Evolutionary conservation across 352 stramenopile genomes (phyloP).

Genomic region (Pythium myriotylum): DNA sequence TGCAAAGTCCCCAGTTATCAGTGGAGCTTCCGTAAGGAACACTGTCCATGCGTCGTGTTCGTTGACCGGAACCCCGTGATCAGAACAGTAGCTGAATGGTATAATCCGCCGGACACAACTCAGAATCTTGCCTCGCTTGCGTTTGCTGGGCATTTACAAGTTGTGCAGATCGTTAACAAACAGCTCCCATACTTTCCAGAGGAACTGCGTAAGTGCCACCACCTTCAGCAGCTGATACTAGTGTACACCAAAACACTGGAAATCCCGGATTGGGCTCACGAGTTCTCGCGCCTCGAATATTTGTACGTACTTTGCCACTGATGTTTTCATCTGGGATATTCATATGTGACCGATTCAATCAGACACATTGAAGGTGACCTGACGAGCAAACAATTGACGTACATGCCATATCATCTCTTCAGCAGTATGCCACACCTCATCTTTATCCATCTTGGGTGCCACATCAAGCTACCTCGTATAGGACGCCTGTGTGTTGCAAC

Average conservation of each 20-base stretch:
- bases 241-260: conserved; percentile 30
- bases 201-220: conserved; percentile 19
- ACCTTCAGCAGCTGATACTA: conserved; percentile 32
- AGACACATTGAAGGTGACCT: conserved; percentile 23
- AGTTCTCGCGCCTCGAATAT: conserved; percentile 15
- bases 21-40: conserved; percentile 19
- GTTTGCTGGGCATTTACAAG: conserved; percentile 20
- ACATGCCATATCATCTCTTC: conserved; percentile 15
- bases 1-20: conserved; percentile 21
- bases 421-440: conserved; percentile 13
- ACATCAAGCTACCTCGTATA: conserved; percentile 3
- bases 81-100: conserved; percentile 16
- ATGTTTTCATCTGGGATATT: not conserved
- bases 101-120: conserved; percentile 17
- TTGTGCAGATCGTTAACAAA: conserved; percentile 34
- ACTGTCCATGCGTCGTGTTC: conserved; percentile 32
- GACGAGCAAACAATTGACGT: not conserved
- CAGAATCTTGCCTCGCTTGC: conserved; percentile 19
- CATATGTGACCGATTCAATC: not conserved
- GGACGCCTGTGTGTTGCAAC: conserved; percentile 19
- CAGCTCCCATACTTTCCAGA: conserved; percentile 13
- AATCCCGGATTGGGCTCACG: conserved; percentile 27
- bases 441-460: conserved; percentile 18
- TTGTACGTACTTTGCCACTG: conserved; percentile 11
- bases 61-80: conserved; percentile 9